Evolutionary conservation across 208 protist genomes (phyloP).

Genomic region (Spironucleus salmonicida): DNA sequence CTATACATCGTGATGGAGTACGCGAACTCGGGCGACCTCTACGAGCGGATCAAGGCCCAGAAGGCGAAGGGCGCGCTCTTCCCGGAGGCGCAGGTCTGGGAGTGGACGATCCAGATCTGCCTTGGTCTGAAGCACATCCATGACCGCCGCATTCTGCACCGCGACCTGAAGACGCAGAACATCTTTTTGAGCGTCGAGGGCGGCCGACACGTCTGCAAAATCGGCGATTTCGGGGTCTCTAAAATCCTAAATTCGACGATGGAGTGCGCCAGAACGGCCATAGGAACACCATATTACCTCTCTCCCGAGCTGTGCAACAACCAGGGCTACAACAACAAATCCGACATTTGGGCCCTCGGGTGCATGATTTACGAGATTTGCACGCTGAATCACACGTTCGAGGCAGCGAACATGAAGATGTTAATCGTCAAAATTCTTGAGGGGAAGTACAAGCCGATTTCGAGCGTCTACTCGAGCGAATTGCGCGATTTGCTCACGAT

Average conservation of each 20-base stretch:
- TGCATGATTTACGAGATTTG: conserved; percentile 54
- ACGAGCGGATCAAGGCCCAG: not conserved
- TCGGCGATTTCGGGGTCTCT: conserved; percentile 35
- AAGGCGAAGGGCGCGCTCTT: conserved; percentile 26
- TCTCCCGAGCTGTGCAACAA: conserved; percentile 70
- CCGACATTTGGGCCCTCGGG: conserved; percentile 72
- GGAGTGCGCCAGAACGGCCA: conserved; percentile 38
- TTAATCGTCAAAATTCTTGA: conserved; percentile 70
- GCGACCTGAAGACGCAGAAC: conserved; percentile 53
- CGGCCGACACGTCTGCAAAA: not conserved
- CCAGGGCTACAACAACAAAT: conserved; percentile 67
- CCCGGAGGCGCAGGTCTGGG: conserved; percentile 43
- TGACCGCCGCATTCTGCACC: conserved; percentile 50
- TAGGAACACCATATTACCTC: conserved; percentile 62
- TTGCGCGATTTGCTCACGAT: conserved; percentile 37
- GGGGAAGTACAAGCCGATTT: conserved; percentile 58
- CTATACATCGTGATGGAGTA: conserved; percentile 39
- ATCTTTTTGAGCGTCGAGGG: conserved; percentile 39
- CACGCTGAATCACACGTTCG: conserved; percentile 61
- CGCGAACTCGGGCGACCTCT: conserved; percentile 27
- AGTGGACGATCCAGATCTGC: conserved; percentile 47
- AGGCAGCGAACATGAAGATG: conserved; percentile 69
- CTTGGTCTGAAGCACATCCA: conserved; percentile 50
- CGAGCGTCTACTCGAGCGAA: conserved; percentile 53
- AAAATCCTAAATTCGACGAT: conserved; percentile 45